Evolutionary conservation across 495 filamentous ascomycete species (phyloP).

Genomic region (Entonaema liquescens): DNA sequence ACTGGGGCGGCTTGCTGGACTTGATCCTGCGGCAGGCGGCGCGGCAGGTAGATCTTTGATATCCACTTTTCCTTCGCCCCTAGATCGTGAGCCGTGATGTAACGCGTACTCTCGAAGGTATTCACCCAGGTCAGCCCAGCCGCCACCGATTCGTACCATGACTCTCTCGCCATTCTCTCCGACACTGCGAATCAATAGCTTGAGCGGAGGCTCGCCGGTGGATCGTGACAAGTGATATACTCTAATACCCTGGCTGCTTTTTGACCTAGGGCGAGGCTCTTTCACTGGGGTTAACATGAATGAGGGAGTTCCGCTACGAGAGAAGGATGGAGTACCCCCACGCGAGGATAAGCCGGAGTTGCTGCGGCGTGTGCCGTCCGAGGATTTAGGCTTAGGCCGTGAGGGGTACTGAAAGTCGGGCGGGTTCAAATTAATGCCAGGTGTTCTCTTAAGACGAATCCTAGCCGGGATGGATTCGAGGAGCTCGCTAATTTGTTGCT

Average conservation of each 20-base stretch:
- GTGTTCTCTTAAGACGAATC: conserved; percentile 74
- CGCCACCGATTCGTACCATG: conserved; percentile 96
- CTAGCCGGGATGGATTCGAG: conserved; percentile 80
- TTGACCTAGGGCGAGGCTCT: conserved; percentile 53
- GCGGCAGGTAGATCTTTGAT: conserved; percentile 62
- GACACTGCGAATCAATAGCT: conserved; percentile 90
- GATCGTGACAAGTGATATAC: conserved; percentile 91
- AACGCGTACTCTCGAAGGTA: conserved; percentile 92
- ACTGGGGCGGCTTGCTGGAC: conserved; percentile 53
- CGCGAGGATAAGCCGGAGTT: conserved; percentile 54
- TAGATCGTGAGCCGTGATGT: conserved; percentile 78
- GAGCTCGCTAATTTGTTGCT: conserved; percentile 85
- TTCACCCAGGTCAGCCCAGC: conserved; percentile 94
- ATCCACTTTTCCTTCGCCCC: conserved; percentile 61
- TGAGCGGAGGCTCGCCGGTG: conserved; percentile 84
- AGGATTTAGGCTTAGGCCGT: conserved; percentile 47
- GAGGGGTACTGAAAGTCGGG: conserved; percentile 56
- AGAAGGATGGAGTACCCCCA: conserved; percentile 46
- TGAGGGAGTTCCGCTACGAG: conserved; percentile 70
- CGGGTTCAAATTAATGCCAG: conserved; percentile 58
- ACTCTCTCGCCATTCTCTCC: conserved; percentile 91
- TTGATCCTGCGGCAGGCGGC: conserved; percentile 44
- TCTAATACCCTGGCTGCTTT: conserved; percentile 73
- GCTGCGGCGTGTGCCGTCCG: conserved; percentile 51
- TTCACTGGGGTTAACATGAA: conserved; percentile 71